Evolutionary conservation across 1,284 basidiomycete species (phyloP).

Genomic region (Blastosporella zonata): DNA sequence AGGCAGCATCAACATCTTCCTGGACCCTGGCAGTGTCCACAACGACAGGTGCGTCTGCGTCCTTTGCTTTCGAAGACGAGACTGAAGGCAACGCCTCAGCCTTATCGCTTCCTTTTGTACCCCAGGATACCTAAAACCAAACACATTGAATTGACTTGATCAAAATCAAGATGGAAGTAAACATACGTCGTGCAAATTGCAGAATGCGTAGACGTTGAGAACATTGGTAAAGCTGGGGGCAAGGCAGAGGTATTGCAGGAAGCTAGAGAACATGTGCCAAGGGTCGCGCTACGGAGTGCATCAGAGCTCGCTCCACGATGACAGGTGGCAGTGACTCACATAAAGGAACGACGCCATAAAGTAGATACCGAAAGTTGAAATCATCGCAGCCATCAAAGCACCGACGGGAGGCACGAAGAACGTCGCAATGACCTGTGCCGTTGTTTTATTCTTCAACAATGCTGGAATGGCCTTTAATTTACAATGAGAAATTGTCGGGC

Average conservation of each 20-base stretch:
- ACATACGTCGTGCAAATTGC: slow-evolving; percentile 86
- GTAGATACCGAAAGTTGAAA: slow-evolving; percentile 88
- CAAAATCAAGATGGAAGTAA: neutral
- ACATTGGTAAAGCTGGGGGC: slow-evolving; percentile 94
- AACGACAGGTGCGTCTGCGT: slow-evolving; percentile 72
- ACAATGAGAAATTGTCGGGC: slow-evolving; percentile 4
- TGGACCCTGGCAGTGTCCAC: slow-evolving; percentile 80
- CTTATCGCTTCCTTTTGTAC: slow-evolving; percentile 96
- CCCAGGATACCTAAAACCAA: slow-evolving; percentile 72
- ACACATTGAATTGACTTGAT: neutral
- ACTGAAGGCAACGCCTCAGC: slow-evolving; percentile 92
- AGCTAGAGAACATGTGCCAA: slow-evolving; percentile 98
- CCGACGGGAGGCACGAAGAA: slow-evolving; percentile 80
- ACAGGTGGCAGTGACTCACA: slow-evolving; percentile 44
- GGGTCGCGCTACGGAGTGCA: slow-evolving; percentile 73
- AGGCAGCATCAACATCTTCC: slow-evolving; percentile 89
- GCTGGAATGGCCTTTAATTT: slow-evolving; percentile 51
- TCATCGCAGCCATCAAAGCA: slow-evolving; percentile 82
- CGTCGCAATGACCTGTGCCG: slow-evolving; percentile 41
- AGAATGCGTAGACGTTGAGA: slow-evolving; percentile 95
- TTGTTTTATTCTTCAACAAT: slow-evolving; percentile 47
- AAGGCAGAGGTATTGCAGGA: slow-evolving; percentile 87
- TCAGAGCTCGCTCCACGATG: slow-evolving; percentile 8
- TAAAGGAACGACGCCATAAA: slow-evolving; percentile 86
- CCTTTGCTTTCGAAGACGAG: slow-evolving; percentile 79